Evolutionary conservation across 2,329 filamentous ascomycete genomes (phyloP).

Genomic region (Penicillium sp.): DNA sequence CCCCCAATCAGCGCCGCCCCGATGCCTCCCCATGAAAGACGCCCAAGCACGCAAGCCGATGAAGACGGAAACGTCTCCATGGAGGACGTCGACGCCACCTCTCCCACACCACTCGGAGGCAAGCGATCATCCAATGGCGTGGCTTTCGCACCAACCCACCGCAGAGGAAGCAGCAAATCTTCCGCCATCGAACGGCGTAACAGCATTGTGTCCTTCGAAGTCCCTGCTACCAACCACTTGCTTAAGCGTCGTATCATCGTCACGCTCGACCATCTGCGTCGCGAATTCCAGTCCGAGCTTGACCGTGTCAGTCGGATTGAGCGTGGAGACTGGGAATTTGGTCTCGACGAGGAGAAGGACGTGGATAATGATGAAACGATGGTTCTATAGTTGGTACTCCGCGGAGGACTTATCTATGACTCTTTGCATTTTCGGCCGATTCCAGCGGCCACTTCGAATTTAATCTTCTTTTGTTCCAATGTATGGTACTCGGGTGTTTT

Average conservation of each 20-base stretch:
- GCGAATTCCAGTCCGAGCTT: conserved; percentile 84
- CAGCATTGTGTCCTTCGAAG: conserved; percentile 4
- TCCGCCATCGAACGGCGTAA: conserved; percentile 12
- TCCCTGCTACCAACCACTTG: conserved; percentile 7
- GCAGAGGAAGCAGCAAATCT: conserved; percentile 20
- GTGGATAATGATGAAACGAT: conserved; percentile 37
- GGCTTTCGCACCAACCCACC: conserved; percentile 18
- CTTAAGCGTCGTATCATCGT: conserved; percentile 69
- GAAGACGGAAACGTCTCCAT: conserved; percentile 39
- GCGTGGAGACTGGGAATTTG: conserved; percentile 83
- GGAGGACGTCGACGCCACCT: conserved; percentile 32
- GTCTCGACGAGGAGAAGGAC: conserved; percentile 29
- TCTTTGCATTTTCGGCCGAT: conserved; percentile 1
- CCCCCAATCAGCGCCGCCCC: conserved; percentile 7
- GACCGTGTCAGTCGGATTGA: conserved; percentile 85
- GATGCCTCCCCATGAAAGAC: conserved; percentile 42
- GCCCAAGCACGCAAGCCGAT: conserved; percentile 41
- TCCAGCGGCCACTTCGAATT: background rate
- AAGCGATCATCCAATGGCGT: conserved; percentile 21
- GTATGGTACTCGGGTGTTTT: conserved; percentile 14
- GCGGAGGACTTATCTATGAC: background rate
- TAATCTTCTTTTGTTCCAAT: conserved; percentile 4
- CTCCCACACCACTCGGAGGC: conserved; percentile 15
- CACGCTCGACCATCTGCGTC: conserved; percentile 79
- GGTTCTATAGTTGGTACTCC: conserved; percentile 25